These are phyloP conservation scores for Neofusicoccum laricinum DNA, from an alignment of 2,329 filamentous ascomycete genomes.

Conservation along the genomic window DNA sequence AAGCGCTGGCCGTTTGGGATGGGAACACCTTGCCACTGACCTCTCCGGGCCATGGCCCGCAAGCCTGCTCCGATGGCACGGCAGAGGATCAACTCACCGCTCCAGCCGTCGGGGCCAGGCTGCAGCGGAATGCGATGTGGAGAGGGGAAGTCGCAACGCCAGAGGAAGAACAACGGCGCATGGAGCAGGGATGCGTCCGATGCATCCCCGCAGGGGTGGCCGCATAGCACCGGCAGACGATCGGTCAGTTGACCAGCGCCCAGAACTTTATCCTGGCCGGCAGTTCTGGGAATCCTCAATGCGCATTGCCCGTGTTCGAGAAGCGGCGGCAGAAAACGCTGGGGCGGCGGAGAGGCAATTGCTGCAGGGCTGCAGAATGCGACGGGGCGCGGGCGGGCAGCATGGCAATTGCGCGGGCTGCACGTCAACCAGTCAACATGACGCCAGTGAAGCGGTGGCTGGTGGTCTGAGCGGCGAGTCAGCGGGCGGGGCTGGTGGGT, in stretches of 20 bases:
- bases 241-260: constrained; percentile 2
- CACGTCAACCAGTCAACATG: background rate
- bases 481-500: constrained; percentile 10
- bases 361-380: background rate
- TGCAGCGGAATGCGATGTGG: background rate
- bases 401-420: background rate
- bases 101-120: background rate
- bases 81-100: background rate
- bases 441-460: constrained; percentile 7
- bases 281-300: background rate
- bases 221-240: background rate
- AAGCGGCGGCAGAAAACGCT: background rate
- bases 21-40: background rate
- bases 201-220: background rate
- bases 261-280: background rate
- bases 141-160: background rate
- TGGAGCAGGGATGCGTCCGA: background rate
- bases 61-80: background rate
- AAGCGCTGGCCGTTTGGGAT: background rate
- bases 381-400: background rate
- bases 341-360: background rate
- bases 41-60: background rate
- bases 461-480: constrained; percentile 12
- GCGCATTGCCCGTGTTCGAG: background rate
- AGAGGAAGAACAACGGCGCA: background rate